Evolutionary conservation across 2,329 filamentous ascomycete species (phyloP).

Genomic region (Aspergillus caelatus): DNA sequence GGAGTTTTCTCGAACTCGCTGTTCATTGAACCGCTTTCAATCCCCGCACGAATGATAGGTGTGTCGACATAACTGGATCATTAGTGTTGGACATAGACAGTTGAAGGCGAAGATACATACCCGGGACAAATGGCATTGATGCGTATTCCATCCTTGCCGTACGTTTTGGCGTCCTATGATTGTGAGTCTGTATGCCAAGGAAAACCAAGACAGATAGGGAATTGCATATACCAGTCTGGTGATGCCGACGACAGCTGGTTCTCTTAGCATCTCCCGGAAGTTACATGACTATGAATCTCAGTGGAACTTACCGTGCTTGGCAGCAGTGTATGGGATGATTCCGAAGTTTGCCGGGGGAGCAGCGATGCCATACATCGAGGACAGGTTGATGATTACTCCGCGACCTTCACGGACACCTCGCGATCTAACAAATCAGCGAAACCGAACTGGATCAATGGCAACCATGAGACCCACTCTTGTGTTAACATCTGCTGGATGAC

Average conservation of each 20-base stretch:
- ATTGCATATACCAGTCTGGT: constrained; percentile 23
- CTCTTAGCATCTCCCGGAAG: neutral
- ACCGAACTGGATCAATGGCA: too few species aligned
- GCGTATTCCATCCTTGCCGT: constrained; percentile 55
- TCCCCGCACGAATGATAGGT: constrained; percentile 22
- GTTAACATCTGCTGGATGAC: constrained; percentile 40
- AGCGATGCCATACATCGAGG: constrained; percentile 26
- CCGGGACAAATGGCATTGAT: constrained; percentile 64
- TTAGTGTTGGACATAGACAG: neutral
- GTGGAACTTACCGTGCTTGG: constrained; percentile 27
- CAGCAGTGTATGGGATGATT: constrained; percentile 24
- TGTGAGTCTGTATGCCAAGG: constrained; percentile 7
- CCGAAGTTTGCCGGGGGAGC: constrained; percentile 18
- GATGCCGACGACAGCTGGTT: constrained; percentile 27
- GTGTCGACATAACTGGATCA: constrained; percentile 26
- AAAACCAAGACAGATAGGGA: neutral
- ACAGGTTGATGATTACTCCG: constrained; percentile 30
- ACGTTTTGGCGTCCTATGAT: constrained; percentile 47
- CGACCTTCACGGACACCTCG: constrained; percentile 22
- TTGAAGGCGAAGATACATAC: constrained; percentile 26
- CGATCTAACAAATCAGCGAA: constrained; percentile 12
- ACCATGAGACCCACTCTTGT: constrained; percentile 24
- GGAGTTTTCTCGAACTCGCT: constrained; percentile 51
- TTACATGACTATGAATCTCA: neutral
- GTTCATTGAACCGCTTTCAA: constrained; percentile 21